A percentile compares a stretch with the other conserved stretches of the same genome.
These are phyloP conservation scores for Lanmaoa pseudosensibilis DNA, from an alignment of 768 basidiomycete species.

Conservation along the genomic window DNA sequence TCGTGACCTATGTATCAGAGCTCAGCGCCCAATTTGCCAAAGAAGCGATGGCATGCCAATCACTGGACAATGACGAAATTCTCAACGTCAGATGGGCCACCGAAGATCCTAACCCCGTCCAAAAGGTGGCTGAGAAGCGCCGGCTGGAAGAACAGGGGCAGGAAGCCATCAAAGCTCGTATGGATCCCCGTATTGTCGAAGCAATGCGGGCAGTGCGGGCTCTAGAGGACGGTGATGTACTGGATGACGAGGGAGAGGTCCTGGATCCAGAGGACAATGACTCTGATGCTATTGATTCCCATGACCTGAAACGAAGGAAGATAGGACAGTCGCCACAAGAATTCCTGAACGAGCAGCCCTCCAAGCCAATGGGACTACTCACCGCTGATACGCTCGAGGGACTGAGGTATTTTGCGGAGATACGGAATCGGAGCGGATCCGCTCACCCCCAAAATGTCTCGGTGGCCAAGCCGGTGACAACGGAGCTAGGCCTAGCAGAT, in stretches of 20 bases:
- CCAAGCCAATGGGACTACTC: slow-evolving; percentile 59
- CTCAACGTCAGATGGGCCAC: slow-evolving; percentile 99
- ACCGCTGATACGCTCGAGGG: slow-evolving; percentile 86
- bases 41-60: slow-evolving; percentile 98
- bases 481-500: slow-evolving; percentile 63
- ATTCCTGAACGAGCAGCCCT: slow-evolving; percentile 32
- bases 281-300: slow-evolving; percentile 37
- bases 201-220: slow-evolving; percentile 85
- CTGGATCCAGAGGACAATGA: slow-evolving; percentile 35
- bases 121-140: slow-evolving; percentile 82
- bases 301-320: slow-evolving; percentile 37
- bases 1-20: slow-evolving; percentile 92
- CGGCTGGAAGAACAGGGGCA: slow-evolving; percentile 83
- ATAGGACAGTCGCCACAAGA: slow-evolving; percentile 30
- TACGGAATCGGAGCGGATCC: slow-evolving; percentile 65
- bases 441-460: slow-evolving; percentile 20
- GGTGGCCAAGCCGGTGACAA: slow-evolving; percentile 31
- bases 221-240: slow-evolving; percentile 74
- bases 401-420: slow-evolving; percentile 87
- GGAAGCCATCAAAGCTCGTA: slow-evolving; percentile 77
- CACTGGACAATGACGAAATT: slow-evolving; percentile 94
- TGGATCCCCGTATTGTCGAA: slow-evolving; percentile 88
- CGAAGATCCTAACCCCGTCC: slow-evolving; percentile 94
- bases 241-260: slow-evolving; percentile 38
- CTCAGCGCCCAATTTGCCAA: slow-evolving; percentile 92